Evolutionary conservation across 805 yeast species (phyloP), one percentile per base, ranked within the genome.

Genomic region (Yamadazyma ubonensis): DNA sequence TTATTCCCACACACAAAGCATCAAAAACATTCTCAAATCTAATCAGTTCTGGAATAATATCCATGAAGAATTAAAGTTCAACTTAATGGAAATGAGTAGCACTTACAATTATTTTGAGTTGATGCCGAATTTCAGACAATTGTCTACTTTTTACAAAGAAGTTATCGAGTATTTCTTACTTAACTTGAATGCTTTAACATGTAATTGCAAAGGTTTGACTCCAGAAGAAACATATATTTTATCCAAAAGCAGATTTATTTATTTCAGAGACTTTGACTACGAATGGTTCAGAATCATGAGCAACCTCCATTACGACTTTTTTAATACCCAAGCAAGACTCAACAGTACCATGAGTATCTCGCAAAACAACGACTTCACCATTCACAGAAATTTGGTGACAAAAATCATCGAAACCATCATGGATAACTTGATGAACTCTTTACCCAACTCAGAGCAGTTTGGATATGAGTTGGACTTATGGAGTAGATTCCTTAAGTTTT

Each of bases 21-120:
- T 53, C 4, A 38, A 46, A 41, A 42, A 34, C 3, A 28, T 44
- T 11, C 36, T 55, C 25, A 43, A 44, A 21, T 49, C 55, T 2
- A 46, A 47, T 12, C 55, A 48, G 34, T 57, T 59, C 34, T 59
- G 65, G 65, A 55, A 58, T 43, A 42, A 52, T 33, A 54, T 59
- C n/a, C 59, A 59, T 41, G 63, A 59, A 37, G 65, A 61, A 38
- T 29, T 61, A 22, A 58, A 55, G 36, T 45, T 45, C 25, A 54
- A 50, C 18, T 43, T 52, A 7, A 47, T 44, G 46, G 49, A 45
- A 28, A 21, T 45, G 27, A 41, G 48, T 19, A 22, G 25, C 8
- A 39, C 18, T 5, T 28, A 45, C 15, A 44, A 52, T 27, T 53
- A 45, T 29, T 53, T 52, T 32, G 53, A 54, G 4, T 38, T 48